A percentile compares a stretch with the other conserved stretches of the same genome.
phyloP scores from a whole-genome alignment of 1,284 basidiomycete species.

The Cutaneotrichosporon mucoides region DNA sequence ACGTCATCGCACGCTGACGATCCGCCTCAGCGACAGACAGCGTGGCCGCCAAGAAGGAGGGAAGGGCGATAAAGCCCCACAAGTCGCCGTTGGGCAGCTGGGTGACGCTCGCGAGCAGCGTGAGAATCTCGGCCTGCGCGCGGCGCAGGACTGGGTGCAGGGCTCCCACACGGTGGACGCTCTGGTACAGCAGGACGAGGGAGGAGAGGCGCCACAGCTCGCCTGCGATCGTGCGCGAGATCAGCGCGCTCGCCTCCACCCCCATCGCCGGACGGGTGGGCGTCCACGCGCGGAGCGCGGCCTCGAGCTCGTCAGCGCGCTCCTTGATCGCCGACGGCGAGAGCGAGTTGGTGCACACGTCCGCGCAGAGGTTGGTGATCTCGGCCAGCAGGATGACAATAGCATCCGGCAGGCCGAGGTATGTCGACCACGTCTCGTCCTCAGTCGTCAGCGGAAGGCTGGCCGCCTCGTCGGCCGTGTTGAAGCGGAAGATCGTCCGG shows the following conservation, averaged over 20 bases:
- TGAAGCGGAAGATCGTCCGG: conserved; percentile 16
- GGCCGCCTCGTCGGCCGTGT: conserved; percentile 6
- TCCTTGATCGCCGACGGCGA: conserved; percentile 11
- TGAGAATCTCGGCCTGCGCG: conserved; percentile 23
- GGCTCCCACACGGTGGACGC: conserved; percentile 27
- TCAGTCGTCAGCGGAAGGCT: conserved; percentile 7
- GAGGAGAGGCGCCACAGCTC: conserved; percentile 27
- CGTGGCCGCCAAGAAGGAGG: conserved; percentile 28
- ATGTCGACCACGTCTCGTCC: conserved; percentile 30
- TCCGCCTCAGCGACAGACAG: conserved; percentile 22
- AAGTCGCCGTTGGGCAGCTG: conserved; percentile 29
- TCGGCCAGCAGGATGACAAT: conserved; percentile 31
- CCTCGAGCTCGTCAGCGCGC: conserved; percentile 27
- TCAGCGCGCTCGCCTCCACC: conserved; percentile 20
- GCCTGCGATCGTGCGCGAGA: conserved; percentile 29
- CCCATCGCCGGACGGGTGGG: background rate
- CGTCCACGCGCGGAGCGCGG: conserved; percentile 21
- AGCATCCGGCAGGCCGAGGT: conserved; percentile 32
- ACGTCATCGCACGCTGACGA: conserved; percentile 22
- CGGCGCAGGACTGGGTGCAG: conserved; percentile 29
- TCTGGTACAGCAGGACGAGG: conserved; percentile 27
- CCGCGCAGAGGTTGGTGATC: conserved; percentile 31
- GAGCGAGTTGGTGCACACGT: background rate
- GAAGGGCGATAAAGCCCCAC: conserved; percentile 27
- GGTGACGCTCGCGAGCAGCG: conserved; percentile 21